Evolutionary conservation across 1,284 basidiomycete species (phyloP), one percentile per base, ranked within the genome.

Genomic region (Ganoderma multipileum): DNA sequence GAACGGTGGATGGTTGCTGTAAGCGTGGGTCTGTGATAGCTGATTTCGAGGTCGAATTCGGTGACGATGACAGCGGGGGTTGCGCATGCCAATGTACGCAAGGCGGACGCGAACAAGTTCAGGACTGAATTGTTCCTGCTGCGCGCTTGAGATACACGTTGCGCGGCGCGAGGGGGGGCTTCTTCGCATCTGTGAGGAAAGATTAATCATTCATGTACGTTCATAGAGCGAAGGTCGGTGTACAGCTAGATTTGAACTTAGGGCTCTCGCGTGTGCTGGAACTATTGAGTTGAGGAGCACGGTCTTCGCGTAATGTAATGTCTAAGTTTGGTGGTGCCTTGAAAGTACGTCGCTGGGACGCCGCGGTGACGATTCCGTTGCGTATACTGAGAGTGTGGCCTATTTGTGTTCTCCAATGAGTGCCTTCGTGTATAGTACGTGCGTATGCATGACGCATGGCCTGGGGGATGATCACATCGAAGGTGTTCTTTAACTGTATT

Each of bases 81-180:
- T 50, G 23, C 12, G 11, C n/a, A 23, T 26, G 47, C 23, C 23
- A 26, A 23, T 3, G 47, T 12, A 16, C 28, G 26, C 28, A 55
- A 55, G 52, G 52, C 52, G 52, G 52, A 55, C 26, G 52, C 52
- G 52, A 55, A 30, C 52, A 55, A 33, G 52, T 16, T 9, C 28
- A 16, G 2, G 28, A 55, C 52, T 55, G 52, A 33, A 55, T 55
- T 55, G 52, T 55, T 55, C 52, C 28, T 55, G 52, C 52, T 55
- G 52, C 52, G 52, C 52, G 52, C 28, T 55, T 28, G 30, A 8
- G 30, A 16, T 3, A 3, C 52, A 55, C 16, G 52, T 18, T 55
- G 52, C 18, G 52, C 52, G 52, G 28, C 14, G 52, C 52, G 52
- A 54, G 5, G 26, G 52, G 30, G 47, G 52, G 16, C 52, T 55